phyloP scores from a whole-genome alignment of 2,329 filamentous ascomycete genomes.

The Chaetomiaceae sp. region DNA sequence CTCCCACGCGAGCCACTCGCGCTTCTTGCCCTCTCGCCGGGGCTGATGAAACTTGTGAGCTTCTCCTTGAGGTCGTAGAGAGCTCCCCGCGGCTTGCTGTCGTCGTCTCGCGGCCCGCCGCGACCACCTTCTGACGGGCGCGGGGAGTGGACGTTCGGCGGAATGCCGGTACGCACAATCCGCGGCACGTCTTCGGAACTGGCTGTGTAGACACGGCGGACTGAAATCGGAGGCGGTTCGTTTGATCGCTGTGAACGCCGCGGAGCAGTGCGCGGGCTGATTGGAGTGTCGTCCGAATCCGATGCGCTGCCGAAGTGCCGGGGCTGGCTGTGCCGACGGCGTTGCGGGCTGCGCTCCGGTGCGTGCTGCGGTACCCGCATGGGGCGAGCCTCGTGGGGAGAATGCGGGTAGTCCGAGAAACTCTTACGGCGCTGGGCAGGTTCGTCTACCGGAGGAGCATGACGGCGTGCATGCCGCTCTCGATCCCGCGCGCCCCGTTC shows the following conservation, averaged over 20 bases:
- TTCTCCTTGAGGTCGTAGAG: conserved; percentile 38
- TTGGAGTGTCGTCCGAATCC: conserved; percentile 33
- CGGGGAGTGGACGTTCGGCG: conserved; percentile 15
- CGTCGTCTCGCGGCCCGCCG: conserved; percentile 25
- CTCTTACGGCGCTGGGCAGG: conserved; percentile 42
- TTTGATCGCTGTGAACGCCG: conserved; percentile 20
- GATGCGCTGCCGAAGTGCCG: conserved; percentile 38
- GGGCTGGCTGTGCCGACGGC: conserved; percentile 46
- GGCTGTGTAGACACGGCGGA: conserved; percentile 29
- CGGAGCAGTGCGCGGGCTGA: conserved; percentile 19
- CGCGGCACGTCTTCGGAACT: conserved; percentile 16
- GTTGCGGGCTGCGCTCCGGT: conserved; percentile 28
- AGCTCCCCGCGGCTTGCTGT: conserved; percentile 32
- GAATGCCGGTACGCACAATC: conserved; percentile 16
- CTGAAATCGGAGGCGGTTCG: conserved; percentile 27
- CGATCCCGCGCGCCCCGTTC: conserved; percentile 20
- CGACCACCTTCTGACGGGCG: conserved; percentile 3
- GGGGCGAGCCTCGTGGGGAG: conserved; percentile 25
- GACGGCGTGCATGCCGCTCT: conserved; percentile 26
- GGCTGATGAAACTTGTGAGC: conserved; percentile 38
- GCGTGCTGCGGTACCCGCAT: conserved; percentile 29
- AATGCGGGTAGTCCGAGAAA: conserved; percentile 44
- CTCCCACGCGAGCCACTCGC: conserved; percentile 31
- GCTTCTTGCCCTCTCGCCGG: conserved; percentile 34
- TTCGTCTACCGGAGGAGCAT: conserved; percentile 34